Evolutionary conservation across 2,329 filamentous ascomycete genomes (phyloP).

Genomic region (Fusarium sp.): DNA sequence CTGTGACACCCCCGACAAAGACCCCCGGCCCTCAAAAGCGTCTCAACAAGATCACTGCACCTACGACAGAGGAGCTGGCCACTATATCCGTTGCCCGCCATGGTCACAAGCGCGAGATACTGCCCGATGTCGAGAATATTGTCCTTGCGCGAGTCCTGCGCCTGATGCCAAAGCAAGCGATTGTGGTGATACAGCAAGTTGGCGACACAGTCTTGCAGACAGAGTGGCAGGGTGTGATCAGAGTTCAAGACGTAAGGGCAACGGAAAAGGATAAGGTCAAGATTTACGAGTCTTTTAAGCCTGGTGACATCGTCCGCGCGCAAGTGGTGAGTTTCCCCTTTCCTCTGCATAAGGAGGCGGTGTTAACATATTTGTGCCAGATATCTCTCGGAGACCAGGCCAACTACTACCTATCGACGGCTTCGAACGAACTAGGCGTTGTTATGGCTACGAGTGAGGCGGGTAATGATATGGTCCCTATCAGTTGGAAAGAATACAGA

Average conservation of each 20-base stretch:
- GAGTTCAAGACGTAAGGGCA: constrained; percentile 89
- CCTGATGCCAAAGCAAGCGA: constrained; percentile 84
- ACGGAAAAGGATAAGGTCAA: constrained; percentile 96
- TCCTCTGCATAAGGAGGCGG: background rate
- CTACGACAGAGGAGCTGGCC: constrained; percentile 55
- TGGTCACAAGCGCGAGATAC: constrained; percentile 69
- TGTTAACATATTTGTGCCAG: constrained; percentile 49
- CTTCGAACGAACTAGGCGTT: constrained; percentile 89
- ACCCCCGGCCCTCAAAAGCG: constrained; percentile 65
- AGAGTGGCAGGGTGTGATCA: constrained; percentile 85
- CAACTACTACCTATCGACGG: constrained; percentile 95
- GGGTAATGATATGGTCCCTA: constrained; percentile 89
- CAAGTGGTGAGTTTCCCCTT: constrained; percentile 69
- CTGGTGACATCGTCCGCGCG: constrained; percentile 90
- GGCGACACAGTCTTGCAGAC: constrained; percentile 76
- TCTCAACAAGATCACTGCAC: constrained; percentile 64
- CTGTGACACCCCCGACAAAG: constrained; percentile 59
- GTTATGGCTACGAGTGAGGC: constrained; percentile 90
- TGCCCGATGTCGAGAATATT: constrained; percentile 82
- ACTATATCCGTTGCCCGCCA: constrained; percentile 66
- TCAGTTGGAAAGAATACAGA: constrained; percentile 94
- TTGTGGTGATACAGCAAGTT: constrained; percentile 86
- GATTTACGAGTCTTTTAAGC: constrained; percentile 89
- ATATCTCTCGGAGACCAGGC: constrained; percentile 93
- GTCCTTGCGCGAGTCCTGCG: constrained; percentile 89